Conservation (phyloP, 768 basidiomycete genomes). For the Lactarius deliciosus region DNA sequence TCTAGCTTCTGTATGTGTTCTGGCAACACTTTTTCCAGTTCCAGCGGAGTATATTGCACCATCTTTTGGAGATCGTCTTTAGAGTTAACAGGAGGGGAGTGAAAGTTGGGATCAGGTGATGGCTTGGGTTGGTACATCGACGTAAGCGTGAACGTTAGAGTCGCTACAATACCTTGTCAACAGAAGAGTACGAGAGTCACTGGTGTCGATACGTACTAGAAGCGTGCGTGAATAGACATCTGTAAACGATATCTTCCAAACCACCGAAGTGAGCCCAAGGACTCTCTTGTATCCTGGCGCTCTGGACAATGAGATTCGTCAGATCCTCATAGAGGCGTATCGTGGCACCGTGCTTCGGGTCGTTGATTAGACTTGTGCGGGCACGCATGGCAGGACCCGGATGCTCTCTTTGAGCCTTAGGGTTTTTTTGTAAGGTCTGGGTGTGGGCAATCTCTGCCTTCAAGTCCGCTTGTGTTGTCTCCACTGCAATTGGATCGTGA, state of each 20-base stretch:
- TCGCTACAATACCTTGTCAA: slow-evolving; percentile 12
- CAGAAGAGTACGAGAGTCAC: not conserved
- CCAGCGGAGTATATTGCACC: slow-evolving; percentile 61
- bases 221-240: slow-evolving; percentile 61
- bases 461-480: slow-evolving; percentile 53
- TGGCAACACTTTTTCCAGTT: slow-evolving; percentile 59
- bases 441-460: slow-evolving; percentile 62
- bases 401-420: slow-evolving; percentile 41
- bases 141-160: slow-evolving; percentile 47
- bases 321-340: slow-evolving; percentile 83
- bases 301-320: slow-evolving; percentile 72
- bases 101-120: slow-evolving; percentile 35
- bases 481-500: slow-evolving; percentile 40
- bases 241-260: slow-evolving; percentile 59
- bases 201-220: not conserved
- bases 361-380: slow-evolving; percentile 42
- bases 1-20: slow-evolving; percentile 59
- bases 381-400: slow-evolving; percentile 41
- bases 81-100: slow-evolving; percentile 36
- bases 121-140: slow-evolving; percentile 19
- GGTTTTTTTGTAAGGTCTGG: slow-evolving; percentile 42
- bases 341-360: slow-evolving; percentile 58
- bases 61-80: slow-evolving; percentile 45
- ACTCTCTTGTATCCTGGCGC: slow-evolving; percentile 50
- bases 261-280: slow-evolving; percentile 40